Conservation (phyloP, 2,329 filamentous ascomycete species). For the Verticillium albo-atrum region DNA sequence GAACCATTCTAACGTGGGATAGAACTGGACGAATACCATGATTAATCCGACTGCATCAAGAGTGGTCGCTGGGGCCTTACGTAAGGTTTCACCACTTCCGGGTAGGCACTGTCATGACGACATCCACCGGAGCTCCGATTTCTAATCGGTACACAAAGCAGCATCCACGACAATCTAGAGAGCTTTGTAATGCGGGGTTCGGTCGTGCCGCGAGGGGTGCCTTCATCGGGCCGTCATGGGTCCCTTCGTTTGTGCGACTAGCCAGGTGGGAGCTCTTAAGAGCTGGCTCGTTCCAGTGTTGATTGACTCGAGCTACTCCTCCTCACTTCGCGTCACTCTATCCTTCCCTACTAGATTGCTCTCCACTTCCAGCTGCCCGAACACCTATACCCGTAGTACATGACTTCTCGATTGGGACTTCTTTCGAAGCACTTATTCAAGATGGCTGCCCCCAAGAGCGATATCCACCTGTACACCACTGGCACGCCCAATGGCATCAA, state of each 20-base stretch:
- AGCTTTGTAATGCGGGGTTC: background rate
- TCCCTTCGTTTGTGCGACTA: background rate
- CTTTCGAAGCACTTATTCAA: conserved; percentile 17
- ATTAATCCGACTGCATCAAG: background rate
- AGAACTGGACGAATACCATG: too few species aligned
- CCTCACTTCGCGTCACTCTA: background rate
- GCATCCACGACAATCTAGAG: background rate
- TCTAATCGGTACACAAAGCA: background rate
- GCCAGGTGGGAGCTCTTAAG: background rate
- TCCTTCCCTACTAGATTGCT: background rate
- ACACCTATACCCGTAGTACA: background rate
- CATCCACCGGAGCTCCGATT: background rate
- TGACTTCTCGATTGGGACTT: background rate
- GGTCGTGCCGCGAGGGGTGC: background rate
- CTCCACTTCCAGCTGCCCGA: background rate
- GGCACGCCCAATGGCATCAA: conserved; percentile 90
- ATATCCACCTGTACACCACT: conserved; percentile 78
- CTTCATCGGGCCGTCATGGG: background rate
- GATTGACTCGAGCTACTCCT: background rate
- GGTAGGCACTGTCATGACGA: background rate
- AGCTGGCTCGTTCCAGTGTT: background rate
- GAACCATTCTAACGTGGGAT: too few species aligned
- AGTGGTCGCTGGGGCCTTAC: background rate
- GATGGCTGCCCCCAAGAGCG: conserved; percentile 42
- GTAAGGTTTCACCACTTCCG: background rate